phyloP scores from a whole-genome alignment of 83 land plant genomes.

The Diphasiastrum complanatum region DNA sequence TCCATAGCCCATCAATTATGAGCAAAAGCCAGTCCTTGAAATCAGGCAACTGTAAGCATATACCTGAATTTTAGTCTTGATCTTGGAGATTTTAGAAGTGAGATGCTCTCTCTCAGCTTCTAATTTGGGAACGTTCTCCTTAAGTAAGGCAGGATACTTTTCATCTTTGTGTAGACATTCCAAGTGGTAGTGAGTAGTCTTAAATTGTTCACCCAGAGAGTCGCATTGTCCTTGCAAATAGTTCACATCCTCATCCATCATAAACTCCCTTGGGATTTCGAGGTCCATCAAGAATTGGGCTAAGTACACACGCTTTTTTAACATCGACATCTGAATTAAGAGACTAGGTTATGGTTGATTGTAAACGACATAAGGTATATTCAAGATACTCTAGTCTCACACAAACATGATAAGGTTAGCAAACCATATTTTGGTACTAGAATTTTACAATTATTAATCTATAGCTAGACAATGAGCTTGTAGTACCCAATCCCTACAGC shows the following conservation, averaged over 20 bases:
- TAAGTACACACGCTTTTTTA: conserved; percentile 11
- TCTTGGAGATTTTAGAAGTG: conserved; percentile 1
- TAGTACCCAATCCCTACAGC: too few relatives aligned
- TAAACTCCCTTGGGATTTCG: conserved; percentile 21
- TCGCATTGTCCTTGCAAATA: conserved; percentile 16
- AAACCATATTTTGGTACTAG: too few relatives aligned
- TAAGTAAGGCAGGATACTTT: conserved; percentile 5
- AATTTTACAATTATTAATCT: too few relatives aligned
- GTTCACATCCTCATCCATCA: conserved; percentile 24
- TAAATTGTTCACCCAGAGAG: conserved; percentile 14
- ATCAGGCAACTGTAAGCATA: conserved; percentile 1
- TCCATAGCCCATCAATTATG: too few relatives aligned
- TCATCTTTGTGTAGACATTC: conserved; percentile 8
- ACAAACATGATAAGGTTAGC: too few relatives aligned
- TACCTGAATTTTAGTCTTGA: conserved; percentile 14
- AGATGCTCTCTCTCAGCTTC: conserved; percentile 18
- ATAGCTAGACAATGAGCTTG: too few relatives aligned
- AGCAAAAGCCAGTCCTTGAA: too few relatives aligned
- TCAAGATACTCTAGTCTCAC: too few relatives aligned
- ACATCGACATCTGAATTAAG: conserved; percentile 15
- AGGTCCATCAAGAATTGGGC: conserved; percentile 22
- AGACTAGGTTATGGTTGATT: too few relatives aligned
- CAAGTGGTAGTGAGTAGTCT: neutral
- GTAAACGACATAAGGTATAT: too few relatives aligned
- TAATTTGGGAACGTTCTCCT: conserved; percentile 3